Evolutionary conservation across 108 stramenopile genomes (phyloP), one percentile per base, ranked within the genome.

Genomic region (Fragilaria radians): DNA sequence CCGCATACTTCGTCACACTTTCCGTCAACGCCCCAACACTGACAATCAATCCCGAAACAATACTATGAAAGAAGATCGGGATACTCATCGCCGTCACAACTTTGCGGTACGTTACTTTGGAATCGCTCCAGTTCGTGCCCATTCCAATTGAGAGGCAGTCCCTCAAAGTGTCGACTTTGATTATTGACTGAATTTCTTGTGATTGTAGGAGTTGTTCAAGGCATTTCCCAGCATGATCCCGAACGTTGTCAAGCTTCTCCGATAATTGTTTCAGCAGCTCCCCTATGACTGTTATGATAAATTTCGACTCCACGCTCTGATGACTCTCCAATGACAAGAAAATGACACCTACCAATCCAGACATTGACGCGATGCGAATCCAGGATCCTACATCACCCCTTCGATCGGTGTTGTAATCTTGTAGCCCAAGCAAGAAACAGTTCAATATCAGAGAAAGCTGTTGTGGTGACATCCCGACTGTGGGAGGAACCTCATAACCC

Each of bases 301-400:
- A 59, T 53, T 48, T 72, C 62, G 32, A 4, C 48, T 67, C 62
- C 68, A 85, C 71, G 42, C 57, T 58, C 7, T 24, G 26, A 23
- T 25, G 26, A 53, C 5, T 53, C 18, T 25, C 52, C n/a, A 9
- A 3, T 18, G 4, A 25, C 3, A 85, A 46, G 49, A 58, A 49
- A 31, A 81, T 59, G 23, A 96, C 48, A 31, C 54, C 28, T 46
- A 80, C 77, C 25, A 97, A 63, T 17, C 89, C 94, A 5, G 80
- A 63, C 81, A 97, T 80, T 23, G 97, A 91, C 21, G 88, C 95
- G 42, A 89, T 83, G 33, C 98, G 68, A 57, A 83, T 94, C 97
- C 96, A 98, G 22, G 96, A 96, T 36, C 98, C 98, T 32, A 97
- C 94, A 74, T 99, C 98, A 5, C 98, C 98, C 23, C 98, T 79